A percentile compares a stretch with the other conserved stretches of the same genome.
These are phyloP conservation scores for Ascocoryne sarcoides DNA, from an alignment of 2,329 filamentous ascomycete genomes.

Conservation along the genomic window DNA sequence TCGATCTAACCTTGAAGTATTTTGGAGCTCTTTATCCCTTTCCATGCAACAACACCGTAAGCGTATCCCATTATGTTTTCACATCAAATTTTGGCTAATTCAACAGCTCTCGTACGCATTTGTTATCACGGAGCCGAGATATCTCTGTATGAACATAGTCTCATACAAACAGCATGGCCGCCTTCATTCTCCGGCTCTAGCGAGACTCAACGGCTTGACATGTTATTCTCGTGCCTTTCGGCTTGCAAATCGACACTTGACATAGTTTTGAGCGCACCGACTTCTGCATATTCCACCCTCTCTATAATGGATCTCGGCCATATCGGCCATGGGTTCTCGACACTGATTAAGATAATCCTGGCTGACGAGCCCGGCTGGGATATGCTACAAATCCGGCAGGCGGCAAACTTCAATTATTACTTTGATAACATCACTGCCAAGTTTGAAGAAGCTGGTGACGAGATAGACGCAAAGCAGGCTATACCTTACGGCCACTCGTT, in stretches of 20 bases:
- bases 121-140: conserved; percentile 13
- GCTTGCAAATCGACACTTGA: conserved; percentile 11
- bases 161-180: conserved; percentile 10
- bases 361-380: conserved; percentile 33
- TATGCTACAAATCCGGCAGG: conserved; percentile 29
- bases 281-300: conserved; percentile 4
- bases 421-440: conserved; percentile 11
- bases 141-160: conserved; percentile 11
- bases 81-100: neutral
- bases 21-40: conserved; percentile 11
- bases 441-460: conserved; percentile 11
- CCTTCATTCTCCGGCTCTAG: neutral
- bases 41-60: conserved; percentile 15
- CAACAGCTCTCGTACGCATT: conserved; percentile 8
- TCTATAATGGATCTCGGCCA: conserved; percentile 21
- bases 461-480: conserved; percentile 10
- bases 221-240: conserved; percentile 15
- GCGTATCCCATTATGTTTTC: conserved; percentile 1
- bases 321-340: conserved; percentile 29
- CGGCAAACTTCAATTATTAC: conserved; percentile 24
- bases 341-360: conserved; percentile 32
- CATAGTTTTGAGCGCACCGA: conserved; percentile 5
- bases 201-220: conserved; percentile 14
- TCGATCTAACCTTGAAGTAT: conserved; percentile 8
- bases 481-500: conserved; percentile 8